Percentiles rank a stretch among this genome's conserved stretches.
phyloP scores from a whole-genome alignment of 148 eudicot species.

The Camellia granthamiana region DNA sequence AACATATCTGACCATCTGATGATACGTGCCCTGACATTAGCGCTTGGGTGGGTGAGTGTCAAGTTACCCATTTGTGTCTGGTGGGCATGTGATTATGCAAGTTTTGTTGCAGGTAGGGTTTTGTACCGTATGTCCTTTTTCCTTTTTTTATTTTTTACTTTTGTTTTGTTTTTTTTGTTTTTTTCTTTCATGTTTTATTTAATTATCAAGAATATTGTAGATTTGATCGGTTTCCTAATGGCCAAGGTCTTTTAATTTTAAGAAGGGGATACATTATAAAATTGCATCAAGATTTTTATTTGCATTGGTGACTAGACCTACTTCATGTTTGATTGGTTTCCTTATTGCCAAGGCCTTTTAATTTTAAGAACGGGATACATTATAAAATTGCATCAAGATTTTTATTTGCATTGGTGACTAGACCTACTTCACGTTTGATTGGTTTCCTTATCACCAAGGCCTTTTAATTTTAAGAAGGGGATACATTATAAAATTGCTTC shows the following conservation, averaged over 20 bases:
- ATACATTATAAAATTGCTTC: background rate
- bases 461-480: background rate
- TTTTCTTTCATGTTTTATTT: background rate
- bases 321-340: slow-evolving; percentile 3
- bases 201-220: background rate
- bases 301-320: background rate
- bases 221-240: background rate
- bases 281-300: background rate
- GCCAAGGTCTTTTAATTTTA: background rate
- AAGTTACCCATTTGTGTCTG: background rate
- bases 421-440: slow-evolving; percentile 6
- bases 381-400: background rate
- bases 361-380: background rate
- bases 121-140: slow-evolving; percentile 3
- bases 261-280: background rate
- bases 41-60: background rate
- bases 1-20: slow-evolving; percentile 3
- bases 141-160: too few species aligned
- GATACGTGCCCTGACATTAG: slow-evolving; percentile 6
- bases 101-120: slow-evolving; percentile 11
- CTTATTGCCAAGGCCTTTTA: background rate
- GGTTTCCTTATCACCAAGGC: background rate
- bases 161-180: background rate
- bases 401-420: background rate
- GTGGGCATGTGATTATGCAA: background rate